Base-by-base conservation (phyloP, 331 rosid species). In the Erythrophleum ivorense region DNA sequence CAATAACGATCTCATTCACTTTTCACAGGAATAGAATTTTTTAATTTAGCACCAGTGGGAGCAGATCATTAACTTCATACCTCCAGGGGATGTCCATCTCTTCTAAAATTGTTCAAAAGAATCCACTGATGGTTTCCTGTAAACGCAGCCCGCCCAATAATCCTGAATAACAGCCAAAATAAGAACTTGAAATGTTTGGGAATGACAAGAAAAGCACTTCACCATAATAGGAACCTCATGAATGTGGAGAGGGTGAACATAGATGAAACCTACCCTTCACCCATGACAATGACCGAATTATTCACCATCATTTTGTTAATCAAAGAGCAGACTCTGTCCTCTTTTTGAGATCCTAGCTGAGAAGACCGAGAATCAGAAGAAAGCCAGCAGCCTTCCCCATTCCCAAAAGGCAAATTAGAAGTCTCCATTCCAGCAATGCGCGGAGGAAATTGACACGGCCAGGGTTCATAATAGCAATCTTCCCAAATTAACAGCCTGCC, bases 121-220 rank as follows among this genome's bases (percentile, higher is more conserved):
- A 95, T 88, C 98, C 99, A 95, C 72, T 88, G 91, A 78, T 93
- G 92, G 74, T 78, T 78, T 68, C 97, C 95, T 4, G 94, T 88
- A 93, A 91, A 90, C 29, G 98, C 99, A 73, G 93, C 91, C 53
- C 96, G 92, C 41, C 99, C 99, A 46, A 95, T 92, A 41, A 93
- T 87, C 80, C 98, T 95, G 93, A 58, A 63, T 70, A 8, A 21
- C 59, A 76, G 41, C 68, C 53, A 9, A 71, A 86, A 63, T 43
- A 5, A 65, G 48, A 36, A 54, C 19, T 29, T 85, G 62, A 71
- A 46, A 60, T 40, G 34, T 21, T 59, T 68, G 4, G 62, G 18
- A 36, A 24, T 65, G 71, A 46, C 55, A 76, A 24, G 18, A 81
- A 71, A 79, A 63, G 40, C 68, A 77, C 76, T 53, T 46, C 15